Evolutionary conservation across 306 rosid species (phyloP).

Genomic region (Neltuma alba): DNA sequence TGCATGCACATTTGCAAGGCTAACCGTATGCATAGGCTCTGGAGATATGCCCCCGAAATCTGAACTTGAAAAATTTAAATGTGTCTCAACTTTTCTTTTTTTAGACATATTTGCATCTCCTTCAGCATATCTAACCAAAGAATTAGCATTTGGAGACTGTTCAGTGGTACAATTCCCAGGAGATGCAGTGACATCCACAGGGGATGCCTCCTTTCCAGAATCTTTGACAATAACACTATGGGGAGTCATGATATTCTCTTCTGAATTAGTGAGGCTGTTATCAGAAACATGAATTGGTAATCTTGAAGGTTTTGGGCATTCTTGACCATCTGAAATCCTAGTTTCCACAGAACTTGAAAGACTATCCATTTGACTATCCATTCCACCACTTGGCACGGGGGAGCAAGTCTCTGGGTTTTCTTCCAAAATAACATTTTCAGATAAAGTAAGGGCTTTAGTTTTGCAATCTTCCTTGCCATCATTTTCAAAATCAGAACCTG

Average conservation of each 20-base stretch:
- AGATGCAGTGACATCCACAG: conserved; percentile 38
- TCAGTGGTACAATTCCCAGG: conserved; percentile 45
- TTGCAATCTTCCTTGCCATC: conserved; percentile 37
- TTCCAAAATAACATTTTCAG: conserved; percentile 38
- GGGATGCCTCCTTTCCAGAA: conserved; percentile 38
- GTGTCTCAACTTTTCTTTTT: conserved; percentile 47
- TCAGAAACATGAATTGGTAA: conserved; percentile 43
- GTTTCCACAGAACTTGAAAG: conserved; percentile 46
- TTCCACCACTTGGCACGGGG: conserved; percentile 39
- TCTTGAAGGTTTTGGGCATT: conserved; percentile 40
- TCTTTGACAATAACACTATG: conserved; percentile 31
- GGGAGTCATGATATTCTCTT: conserved; percentile 41
- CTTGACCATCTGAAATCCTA: conserved; percentile 38
- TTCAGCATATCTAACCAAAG: conserved; percentile 42
- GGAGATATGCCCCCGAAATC: conserved; percentile 36
- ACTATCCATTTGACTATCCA: too few species aligned
- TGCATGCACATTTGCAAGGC: conserved; percentile 43
- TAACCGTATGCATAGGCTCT: conserved; percentile 38
- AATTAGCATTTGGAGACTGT: conserved; percentile 36
- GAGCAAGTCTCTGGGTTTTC: conserved; percentile 40
- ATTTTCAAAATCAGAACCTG: conserved; percentile 41
- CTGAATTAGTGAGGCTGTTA: conserved; percentile 35
- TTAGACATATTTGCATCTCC: conserved; percentile 41
- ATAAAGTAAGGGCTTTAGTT: conserved; percentile 35
- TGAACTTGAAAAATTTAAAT: conserved; percentile 44